Evolutionary conservation across 306 rosid species (phyloP).

Genomic region (Cicer arietinum): DNA sequence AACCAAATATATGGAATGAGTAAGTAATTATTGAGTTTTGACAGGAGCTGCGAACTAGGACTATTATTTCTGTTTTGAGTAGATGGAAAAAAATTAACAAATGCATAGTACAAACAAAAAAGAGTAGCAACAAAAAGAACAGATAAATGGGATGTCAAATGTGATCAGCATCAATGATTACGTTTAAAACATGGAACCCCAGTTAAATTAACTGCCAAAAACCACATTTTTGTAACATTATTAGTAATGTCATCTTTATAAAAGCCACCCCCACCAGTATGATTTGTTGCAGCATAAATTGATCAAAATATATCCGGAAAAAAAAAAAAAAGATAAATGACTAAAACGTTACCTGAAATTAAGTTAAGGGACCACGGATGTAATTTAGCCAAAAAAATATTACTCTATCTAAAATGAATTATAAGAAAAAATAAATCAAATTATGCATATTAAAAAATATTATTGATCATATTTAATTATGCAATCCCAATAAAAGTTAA

Average conservation of each 20-base stretch:
- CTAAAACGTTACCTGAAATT: too few species aligned
- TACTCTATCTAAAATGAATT: too few species aligned
- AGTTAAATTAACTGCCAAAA: conserved; percentile 27
- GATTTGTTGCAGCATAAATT: conserved; percentile 6
- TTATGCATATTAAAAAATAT: too few species aligned
- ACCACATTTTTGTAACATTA: background rate
- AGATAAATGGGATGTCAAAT: conserved; percentile 19
- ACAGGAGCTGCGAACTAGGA: background rate
- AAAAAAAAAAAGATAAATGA: too few species aligned
- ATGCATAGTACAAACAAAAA: background rate
- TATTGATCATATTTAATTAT: too few species aligned
- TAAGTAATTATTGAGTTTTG: background rate
- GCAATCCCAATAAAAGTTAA: too few species aligned
- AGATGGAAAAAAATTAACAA: background rate
- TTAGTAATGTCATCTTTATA: conserved; percentile 28
- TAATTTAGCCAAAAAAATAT: too few species aligned
- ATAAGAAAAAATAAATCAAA: too few species aligned
- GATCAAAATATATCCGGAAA: background rate
- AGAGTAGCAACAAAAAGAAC: conserved; percentile 10
- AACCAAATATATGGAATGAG: too few species aligned
- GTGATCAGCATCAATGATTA: background rate
- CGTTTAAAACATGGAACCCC: conserved; percentile 7
- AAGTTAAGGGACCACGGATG: too few species aligned
- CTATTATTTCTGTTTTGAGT: background rate
- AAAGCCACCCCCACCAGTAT: conserved; percentile 31